phyloP scores from a whole-genome alignment of 345 rosid genomes.

The Moricandia arvensis region DNA sequence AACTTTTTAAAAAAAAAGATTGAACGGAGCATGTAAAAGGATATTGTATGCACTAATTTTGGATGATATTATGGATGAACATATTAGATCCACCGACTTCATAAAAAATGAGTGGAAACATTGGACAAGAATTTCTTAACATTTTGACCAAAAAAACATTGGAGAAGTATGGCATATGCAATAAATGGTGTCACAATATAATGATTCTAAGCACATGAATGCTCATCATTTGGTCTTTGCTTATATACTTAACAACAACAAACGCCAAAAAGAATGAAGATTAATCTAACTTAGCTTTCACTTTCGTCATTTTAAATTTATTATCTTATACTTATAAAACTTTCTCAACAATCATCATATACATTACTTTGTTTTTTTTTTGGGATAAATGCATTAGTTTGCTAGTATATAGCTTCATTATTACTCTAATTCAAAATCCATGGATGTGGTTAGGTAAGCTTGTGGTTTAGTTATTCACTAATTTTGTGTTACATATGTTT shows the following conservation, averaged over 20 bases:
- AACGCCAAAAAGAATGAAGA: constrained; percentile 16
- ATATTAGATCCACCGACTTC: neutral
- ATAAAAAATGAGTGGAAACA: constrained; percentile 8
- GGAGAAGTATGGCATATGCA: constrained; percentile 28
- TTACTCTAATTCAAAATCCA: constrained; percentile 8
- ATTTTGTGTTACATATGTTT: neutral
- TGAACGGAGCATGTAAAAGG: neutral
- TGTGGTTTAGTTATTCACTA: neutral
- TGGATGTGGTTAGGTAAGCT: constrained; percentile 2
- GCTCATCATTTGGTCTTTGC: constrained; percentile 39
- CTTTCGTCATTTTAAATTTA: constrained; percentile 15
- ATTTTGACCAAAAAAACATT: no score
- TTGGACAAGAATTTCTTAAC: no score
- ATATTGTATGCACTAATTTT: neutral
- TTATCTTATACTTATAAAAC: neutral
- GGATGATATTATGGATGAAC: neutral
- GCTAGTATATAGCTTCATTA: constrained; percentile 6
- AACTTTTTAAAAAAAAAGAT: neutral
- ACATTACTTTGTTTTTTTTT: neutral
- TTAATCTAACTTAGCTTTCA: constrained; percentile 23
- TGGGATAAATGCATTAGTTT: neutral
- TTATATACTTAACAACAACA: constrained; percentile 28
- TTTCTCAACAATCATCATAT: neutral
- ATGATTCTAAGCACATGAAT: constrained; percentile 38
- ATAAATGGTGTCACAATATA: constrained; percentile 27